Evolutionary conservation across 2,329 filamentous ascomycete genomes (phyloP).

Genomic region (Aureobasidium sp.): DNA sequence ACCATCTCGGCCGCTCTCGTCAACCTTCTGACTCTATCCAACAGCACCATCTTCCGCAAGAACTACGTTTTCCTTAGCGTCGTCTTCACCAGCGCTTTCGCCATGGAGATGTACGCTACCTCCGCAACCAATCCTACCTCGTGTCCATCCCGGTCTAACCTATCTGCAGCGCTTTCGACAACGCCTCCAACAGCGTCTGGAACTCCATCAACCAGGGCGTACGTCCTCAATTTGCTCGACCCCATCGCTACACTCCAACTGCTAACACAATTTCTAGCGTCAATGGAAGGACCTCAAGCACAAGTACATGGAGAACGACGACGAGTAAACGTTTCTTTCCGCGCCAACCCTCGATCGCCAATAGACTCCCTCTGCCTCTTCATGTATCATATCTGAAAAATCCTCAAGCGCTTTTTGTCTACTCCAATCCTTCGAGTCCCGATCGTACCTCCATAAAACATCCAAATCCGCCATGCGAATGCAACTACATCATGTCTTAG

Average conservation of each 20-base stretch:
- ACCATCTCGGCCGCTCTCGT: slow-evolving; percentile 3
- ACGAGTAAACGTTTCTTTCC: slow-evolving; percentile 25
- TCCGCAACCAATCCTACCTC: not conserved
- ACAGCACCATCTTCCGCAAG: slow-evolving; percentile 72
- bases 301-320: slow-evolving; percentile 61
- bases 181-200: slow-evolving; percentile 76
- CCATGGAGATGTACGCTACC: slow-evolving; percentile 75
- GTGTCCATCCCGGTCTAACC: not conserved
- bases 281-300: slow-evolving; percentile 99
- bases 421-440: not conserved
- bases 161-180: slow-evolving; percentile 66
- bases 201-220: slow-evolving; percentile 86
- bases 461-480: not conserved
- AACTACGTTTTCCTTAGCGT: slow-evolving; percentile 82
- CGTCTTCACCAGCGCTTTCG: slow-evolving; percentile 83
- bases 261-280: slow-evolving; percentile 52
- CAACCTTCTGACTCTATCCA: slow-evolving; percentile 19
- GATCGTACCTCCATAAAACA: not conserved
- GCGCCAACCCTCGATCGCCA: not conserved
- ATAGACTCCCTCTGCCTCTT: not conserved
- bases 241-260: not conserved
- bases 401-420: not conserved
- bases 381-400: slow-evolving; percentile 13
- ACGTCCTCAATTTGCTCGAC: slow-evolving; percentile 38
- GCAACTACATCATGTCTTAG: not conserved